Evolutionary conservation across 805 yeast genomes (phyloP).

Genomic region (Zygosaccharomyces lentus): DNA sequence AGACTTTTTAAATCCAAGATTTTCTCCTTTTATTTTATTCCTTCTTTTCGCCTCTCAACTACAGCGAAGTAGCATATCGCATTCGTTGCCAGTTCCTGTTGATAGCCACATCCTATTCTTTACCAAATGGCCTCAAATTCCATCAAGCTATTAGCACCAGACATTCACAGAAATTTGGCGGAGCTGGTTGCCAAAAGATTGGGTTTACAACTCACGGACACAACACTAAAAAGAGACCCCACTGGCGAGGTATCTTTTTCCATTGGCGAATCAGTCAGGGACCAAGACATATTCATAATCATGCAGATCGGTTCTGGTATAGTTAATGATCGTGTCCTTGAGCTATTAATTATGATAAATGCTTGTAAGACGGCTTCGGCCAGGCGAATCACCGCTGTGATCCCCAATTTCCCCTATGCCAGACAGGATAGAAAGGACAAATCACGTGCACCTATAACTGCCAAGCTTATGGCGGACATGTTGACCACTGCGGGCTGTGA

Average conservation of each 20-base stretch:
- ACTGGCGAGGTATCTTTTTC: conserved; percentile 73
- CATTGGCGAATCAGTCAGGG: conserved; percentile 78
- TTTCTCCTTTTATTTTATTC: no score
- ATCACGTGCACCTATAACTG: conserved; percentile 80
- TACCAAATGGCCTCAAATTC: conserved; percentile 62
- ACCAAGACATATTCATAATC: conserved; percentile 75
- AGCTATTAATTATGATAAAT: conserved; percentile 69
- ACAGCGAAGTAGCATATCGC: not conserved
- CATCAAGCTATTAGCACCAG: conserved; percentile 63
- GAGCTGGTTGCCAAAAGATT: conserved; percentile 61
- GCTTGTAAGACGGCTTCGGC: conserved; percentile 84
- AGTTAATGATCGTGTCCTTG: conserved; percentile 71
- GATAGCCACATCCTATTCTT: not conserved
- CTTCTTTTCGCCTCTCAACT: not conserved
- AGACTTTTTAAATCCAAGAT: not conserved
- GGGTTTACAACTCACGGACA: conserved; percentile 58
- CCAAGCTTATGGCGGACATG: conserved; percentile 79
- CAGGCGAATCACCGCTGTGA: conserved; percentile 74
- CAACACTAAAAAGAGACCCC: conserved; percentile 60
- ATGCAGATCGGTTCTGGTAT: conserved; percentile 78
- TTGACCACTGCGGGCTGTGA: conserved; percentile 80
- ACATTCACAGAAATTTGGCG: conserved; percentile 63
- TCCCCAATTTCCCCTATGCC: conserved; percentile 84
- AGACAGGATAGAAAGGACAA: conserved; percentile 85
- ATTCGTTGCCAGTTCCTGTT: not conserved